phyloP scores from a whole-genome alignment of 1,284 basidiomycete genomes.

The Apiotrichum brassicae region DNA sequence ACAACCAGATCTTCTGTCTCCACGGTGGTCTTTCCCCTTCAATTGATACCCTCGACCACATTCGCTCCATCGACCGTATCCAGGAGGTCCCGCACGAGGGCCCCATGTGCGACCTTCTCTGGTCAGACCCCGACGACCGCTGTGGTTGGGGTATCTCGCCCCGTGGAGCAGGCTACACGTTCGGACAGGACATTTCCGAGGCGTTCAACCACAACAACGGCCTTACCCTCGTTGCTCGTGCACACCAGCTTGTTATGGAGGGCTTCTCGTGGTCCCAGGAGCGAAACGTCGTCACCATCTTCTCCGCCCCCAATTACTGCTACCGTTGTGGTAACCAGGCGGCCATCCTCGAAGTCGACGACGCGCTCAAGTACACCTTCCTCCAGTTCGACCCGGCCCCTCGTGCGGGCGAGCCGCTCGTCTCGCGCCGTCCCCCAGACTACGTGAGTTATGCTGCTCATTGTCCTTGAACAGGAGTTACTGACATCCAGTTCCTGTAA shows the following conservation, averaged over 20 bases:
- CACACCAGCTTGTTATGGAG: conserved; percentile 98
- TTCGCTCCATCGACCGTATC: conserved; percentile 94
- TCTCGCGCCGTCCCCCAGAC: conserved; percentile 96
- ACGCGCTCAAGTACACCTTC: conserved; percentile 56
- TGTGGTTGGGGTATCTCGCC: conserved; percentile 99
- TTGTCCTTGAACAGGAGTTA: no score
- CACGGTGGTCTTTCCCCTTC: conserved; percentile 98
- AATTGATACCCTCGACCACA: conserved; percentile 98
- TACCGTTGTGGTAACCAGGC: conserved; percentile 99
- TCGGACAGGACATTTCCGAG: conserved; percentile 89
- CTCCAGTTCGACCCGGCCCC: conserved; percentile 99
- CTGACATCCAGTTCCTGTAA: conserved; percentile 9
- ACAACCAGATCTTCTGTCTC: conserved; percentile 99
- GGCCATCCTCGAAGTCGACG: conserved; percentile 99
- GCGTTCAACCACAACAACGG: conserved; percentile 93
- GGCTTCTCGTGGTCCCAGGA: conserved; percentile 93
- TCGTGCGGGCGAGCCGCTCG: conserved; percentile 93
- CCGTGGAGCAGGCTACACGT: conserved; percentile 97
- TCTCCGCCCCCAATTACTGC: conserved; percentile 98
- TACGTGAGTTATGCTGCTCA: conserved; percentile 56
- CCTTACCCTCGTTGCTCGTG: conserved; percentile 87
- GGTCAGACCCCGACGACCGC: conserved; percentile 98
- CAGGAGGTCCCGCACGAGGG: conserved; percentile 99
- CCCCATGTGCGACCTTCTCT: conserved; percentile 97
- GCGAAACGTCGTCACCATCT: conserved; percentile 99